Base-by-base conservation (phyloP, 257 asterid genomes). In the Parsonsia alboflavescens region DNA sequence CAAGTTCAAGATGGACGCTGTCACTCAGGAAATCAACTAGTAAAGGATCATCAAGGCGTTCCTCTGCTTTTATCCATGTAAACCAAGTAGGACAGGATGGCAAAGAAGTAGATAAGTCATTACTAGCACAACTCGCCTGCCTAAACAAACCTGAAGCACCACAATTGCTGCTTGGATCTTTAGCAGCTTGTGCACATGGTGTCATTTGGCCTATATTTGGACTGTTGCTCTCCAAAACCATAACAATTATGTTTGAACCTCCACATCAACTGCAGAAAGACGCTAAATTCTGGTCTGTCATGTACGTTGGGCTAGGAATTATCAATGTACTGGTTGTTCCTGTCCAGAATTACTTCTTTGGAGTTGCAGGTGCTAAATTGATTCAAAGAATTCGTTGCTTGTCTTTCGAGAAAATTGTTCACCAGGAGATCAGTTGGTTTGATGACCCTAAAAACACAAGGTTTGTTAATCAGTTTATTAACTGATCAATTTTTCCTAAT, bases 381-480 rank as follows among this genome's bases (percentile, higher is more conserved):
- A 85, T 93, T 12, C 82, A 76, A 58, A 84, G 97, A 80, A 83
- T 93, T 50, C 93, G 98, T 39, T 86, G 91, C 7, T 19, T 90
- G 77, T 59, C 90, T 0, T 93, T 93, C 69, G 81, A 80, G 74
- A 93, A 89, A 74, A 88, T 93, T 0, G 92, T 90, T 44, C 90
- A 89, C 85, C 95, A 87, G 71, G 97, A 93, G 84, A 90, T 93
- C 75, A 86, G 92, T 68, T 93, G 98, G 98, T 90, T 90, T 45
- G 98, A 93, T 73, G 91, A 93, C 77, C 92, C 97, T 44, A 88
- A 86, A 70, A 87, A 93, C 84, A 86, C 98, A 73, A 93, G 98
- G 98, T 93, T 2, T 8, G 70, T 74, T 12, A 39, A 1, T 73
- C 64, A 52, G 19, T 26, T 4, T 17, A 0, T 10, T 36, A 49